phyloP scores from a whole-genome alignment of 768 basidiomycete genomes.

The Lentinula edodes region DNA sequence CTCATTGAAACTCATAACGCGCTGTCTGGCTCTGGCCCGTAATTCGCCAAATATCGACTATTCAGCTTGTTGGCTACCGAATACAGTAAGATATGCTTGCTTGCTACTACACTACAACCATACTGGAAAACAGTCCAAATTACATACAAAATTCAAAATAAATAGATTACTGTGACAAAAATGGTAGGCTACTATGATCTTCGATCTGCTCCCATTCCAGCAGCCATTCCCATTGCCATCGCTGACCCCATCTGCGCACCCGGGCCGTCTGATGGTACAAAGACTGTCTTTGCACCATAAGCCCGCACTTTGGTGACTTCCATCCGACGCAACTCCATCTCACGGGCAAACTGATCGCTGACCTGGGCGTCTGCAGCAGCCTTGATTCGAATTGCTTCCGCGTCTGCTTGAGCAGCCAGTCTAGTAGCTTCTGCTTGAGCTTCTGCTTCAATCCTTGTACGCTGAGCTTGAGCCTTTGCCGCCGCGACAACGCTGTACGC shows the following conservation, averaged over 20 bases:
- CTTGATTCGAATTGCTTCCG: constrained; percentile 59
- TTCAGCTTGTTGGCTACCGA: not conserved
- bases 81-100: not conserved
- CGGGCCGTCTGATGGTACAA: constrained; percentile 59
- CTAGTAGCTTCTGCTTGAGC: constrained; percentile 62
- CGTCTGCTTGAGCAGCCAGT: constrained; percentile 24
- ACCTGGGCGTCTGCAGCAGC: constrained; percentile 60
- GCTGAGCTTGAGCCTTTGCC: constrained; percentile 63
- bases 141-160: not conserved
- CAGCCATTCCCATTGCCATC: constrained; percentile 68
- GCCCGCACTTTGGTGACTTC: constrained; percentile 61
- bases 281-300: constrained; percentile 64
- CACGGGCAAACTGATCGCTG: constrained; percentile 60
- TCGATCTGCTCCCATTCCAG: constrained; percentile 48
- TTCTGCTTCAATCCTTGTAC: constrained; percentile 60
- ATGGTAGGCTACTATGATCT: not conserved
- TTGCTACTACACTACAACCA: not conserved
- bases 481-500: constrained; percentile 71
- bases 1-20: not conserved
- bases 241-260: constrained; percentile 55
- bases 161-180: too few relatives aligned
- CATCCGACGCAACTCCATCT: constrained; percentile 67
- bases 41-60: not conserved
- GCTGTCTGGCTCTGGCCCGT: not conserved
- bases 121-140: not conserved